Conservation (phyloP, 2,329 filamentous ascomycete genomes). For the Allantophomopsis lycopodina region DNA sequence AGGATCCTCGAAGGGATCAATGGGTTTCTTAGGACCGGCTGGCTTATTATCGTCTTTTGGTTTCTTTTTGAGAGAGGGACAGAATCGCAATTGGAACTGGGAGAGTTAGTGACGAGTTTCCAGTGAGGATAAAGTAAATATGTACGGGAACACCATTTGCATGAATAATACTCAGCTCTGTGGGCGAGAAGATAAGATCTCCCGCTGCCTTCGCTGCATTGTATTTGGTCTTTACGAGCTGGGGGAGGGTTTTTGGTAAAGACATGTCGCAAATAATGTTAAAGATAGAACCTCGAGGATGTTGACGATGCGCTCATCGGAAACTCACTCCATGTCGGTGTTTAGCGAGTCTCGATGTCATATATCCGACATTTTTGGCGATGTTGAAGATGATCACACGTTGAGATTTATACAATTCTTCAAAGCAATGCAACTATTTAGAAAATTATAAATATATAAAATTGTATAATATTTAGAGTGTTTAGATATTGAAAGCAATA, state of each 20-base stretch:
- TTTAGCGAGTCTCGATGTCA: too few relatives aligned
- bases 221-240: conserved; percentile 14
- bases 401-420: too few relatives aligned
- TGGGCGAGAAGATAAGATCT: conserved; percentile 15
- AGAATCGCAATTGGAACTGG: conserved; percentile 63
- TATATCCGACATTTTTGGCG: too few relatives aligned
- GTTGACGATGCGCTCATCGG: too few relatives aligned
- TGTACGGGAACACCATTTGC: conserved; percentile 14
- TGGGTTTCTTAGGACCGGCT: conserved; percentile 20
- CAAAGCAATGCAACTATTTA: too few relatives aligned
- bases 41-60: conserved; percentile 30
- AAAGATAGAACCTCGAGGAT: too few relatives aligned
- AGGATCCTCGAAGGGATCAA: conserved; percentile 54
- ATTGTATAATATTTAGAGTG: too few relatives aligned
- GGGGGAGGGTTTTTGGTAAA: conserved; percentile 8
- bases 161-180: conserved; percentile 13
- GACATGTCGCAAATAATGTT: too few relatives aligned
- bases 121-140: background rate
- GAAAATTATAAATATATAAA: too few relatives aligned
- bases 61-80: conserved; percentile 54
- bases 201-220: conserved; percentile 12
- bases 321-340: too few relatives aligned
- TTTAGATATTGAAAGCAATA: too few relatives aligned
- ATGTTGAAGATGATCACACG: too few relatives aligned
- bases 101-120: background rate